phyloP scores from a whole-genome alignment of 768 basidiomycete genomes.

The Strobilomyces confusus region DNA sequence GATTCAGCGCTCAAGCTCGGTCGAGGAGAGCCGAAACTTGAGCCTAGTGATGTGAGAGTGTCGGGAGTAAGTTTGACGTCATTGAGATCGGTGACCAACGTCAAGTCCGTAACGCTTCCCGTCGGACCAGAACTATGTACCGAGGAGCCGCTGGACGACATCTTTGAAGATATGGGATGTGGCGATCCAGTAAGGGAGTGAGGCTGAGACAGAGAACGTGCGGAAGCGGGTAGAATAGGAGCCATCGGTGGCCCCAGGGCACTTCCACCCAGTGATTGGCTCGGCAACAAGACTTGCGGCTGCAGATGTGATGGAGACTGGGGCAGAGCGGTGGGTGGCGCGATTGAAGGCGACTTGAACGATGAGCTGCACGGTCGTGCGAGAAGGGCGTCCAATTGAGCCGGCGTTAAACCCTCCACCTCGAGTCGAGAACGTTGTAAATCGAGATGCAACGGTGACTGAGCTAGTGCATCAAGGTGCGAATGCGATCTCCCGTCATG shows the following conservation, averaged over 20 bases:
- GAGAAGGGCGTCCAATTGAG: conserved; percentile 28
- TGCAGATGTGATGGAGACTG: conserved; percentile 23
- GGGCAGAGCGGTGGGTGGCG: conserved; percentile 10
- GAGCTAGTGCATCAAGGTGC: conserved; percentile 23
- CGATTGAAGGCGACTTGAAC: conserved; percentile 24
- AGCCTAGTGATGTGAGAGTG: conserved; percentile 23
- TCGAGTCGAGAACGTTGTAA: conserved; percentile 27
- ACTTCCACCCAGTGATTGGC: conserved; percentile 12
- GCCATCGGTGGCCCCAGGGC: conserved; percentile 16
- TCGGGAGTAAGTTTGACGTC: conserved; percentile 25
- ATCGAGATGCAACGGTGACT: conserved; percentile 24
- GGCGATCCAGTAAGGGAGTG: conserved; percentile 31
- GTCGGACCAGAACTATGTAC: conserved; percentile 13
- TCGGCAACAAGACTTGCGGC: conserved; percentile 13
- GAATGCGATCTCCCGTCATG: conserved; percentile 21
- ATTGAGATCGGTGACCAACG: conserved; percentile 23
- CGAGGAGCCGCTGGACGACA: conserved; percentile 22
- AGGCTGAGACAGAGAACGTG: conserved; percentile 24
- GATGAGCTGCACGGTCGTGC: conserved; percentile 21
- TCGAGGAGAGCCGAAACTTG: conserved; percentile 24
- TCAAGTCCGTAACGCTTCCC: conserved; percentile 17
- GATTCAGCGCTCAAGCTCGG: conserved; percentile 27
- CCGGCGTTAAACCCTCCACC: conserved; percentile 22
- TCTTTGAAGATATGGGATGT: conserved; percentile 20
- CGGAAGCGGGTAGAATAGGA: conserved; percentile 19